These are phyloP conservation scores for Petasospora fabianii DNA, from an alignment of 1,139 yeast species.

Conservation along the genomic window DNA sequence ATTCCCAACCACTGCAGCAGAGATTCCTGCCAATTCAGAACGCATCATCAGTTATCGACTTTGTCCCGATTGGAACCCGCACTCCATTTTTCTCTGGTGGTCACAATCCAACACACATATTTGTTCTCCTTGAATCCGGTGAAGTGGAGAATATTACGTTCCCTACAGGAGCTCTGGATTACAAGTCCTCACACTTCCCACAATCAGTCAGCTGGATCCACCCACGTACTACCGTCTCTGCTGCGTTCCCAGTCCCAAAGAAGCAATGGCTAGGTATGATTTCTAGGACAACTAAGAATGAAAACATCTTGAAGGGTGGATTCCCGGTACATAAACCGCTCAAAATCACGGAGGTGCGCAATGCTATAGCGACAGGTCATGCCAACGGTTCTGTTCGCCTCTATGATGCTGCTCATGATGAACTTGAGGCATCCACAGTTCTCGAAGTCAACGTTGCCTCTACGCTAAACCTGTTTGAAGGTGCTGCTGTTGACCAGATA, in stretches of 20 bases:
- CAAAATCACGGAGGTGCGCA: slow-evolving; percentile 57
- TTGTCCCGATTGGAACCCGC: slow-evolving; percentile 47
- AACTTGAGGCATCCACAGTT: slow-evolving; percentile 58
- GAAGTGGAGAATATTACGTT: slow-evolving; percentile 47
- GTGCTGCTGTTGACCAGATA: slow-evolving; percentile 49
- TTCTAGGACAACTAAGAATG: slow-evolving; percentile 41
- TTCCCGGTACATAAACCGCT: slow-evolving; percentile 54
- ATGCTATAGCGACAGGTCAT: slow-evolving; percentile 78
- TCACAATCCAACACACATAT: slow-evolving; percentile 61
- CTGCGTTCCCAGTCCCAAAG: slow-evolving; percentile 54
- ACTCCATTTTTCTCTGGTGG: slow-evolving; percentile 70
- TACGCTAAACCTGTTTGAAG: slow-evolving; percentile 40
- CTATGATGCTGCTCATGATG: slow-evolving; percentile 81
- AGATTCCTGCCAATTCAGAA: slow-evolving; percentile 50
- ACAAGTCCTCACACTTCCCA: slow-evolving; percentile 65
- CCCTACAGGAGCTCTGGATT: slow-evolving; percentile 52
- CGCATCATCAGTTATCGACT: slow-evolving; percentile 39
- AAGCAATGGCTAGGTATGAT: slow-evolving; percentile 77
- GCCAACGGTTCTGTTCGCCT: slow-evolving; percentile 73
- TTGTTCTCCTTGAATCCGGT: slow-evolving; percentile 60
- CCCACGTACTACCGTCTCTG: slow-evolving; percentile 61
- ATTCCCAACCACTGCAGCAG: slow-evolving; percentile 60
- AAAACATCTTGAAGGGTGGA: slow-evolving; percentile 68
- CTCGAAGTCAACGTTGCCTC: slow-evolving; percentile 51
- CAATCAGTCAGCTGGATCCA: slow-evolving; percentile 75